Base-by-base conservation (phyloP, 331 rosid genomes). In the Malus hybrid region DNA sequence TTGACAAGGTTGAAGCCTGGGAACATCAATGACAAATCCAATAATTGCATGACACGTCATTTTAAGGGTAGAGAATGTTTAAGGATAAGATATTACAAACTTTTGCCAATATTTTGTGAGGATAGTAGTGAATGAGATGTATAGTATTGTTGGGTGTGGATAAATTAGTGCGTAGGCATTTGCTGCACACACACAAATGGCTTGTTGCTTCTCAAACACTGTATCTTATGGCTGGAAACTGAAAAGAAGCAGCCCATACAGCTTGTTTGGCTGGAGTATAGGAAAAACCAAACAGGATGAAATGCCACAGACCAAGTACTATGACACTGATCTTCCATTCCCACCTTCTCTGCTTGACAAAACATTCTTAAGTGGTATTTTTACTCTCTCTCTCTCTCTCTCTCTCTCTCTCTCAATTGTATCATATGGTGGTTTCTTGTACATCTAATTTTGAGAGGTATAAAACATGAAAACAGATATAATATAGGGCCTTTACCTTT, bases 241-340 rank as follows among this genome's bases (percentile, higher is more conserved):
- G 60, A 77, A 75, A 79, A 77, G 69, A 65, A 32, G 69, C 69
- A 65, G 65, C 61, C 83, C 93, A 5, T 34, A 55, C 63, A 69
- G 82, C 87, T 88, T 93, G 44, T 95, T 92, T 71, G 92, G 93
- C 46, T 90, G 96, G 97, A 89, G 86, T 71, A 73, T 85, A 32
- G 88, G 91, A 55, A 86, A 73, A 77, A 84, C 77, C 6, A 84
- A 78, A 14, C 61, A 52, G 13, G 77, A 78, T 59, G 90, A 81
- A 44, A 75, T 59, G 70, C 87, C 96, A 72, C 87, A 77, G 68
- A 80, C 71, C 42, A 86, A 83, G 67, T 92, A 94, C 85, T 92
- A 92, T 71, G 91, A 89, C n/a, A 77, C 81, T 44, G 89, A 84
- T 92, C 93, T 94, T 74, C 89, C 93, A 76, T 94, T 92, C 82